A percentile compares a stretch with the other conserved stretches of the same genome.
phyloP scores from a whole-genome alignment of 495 filamentous ascomycete genomes.

The Aspergillus bridgeri region DNA sequence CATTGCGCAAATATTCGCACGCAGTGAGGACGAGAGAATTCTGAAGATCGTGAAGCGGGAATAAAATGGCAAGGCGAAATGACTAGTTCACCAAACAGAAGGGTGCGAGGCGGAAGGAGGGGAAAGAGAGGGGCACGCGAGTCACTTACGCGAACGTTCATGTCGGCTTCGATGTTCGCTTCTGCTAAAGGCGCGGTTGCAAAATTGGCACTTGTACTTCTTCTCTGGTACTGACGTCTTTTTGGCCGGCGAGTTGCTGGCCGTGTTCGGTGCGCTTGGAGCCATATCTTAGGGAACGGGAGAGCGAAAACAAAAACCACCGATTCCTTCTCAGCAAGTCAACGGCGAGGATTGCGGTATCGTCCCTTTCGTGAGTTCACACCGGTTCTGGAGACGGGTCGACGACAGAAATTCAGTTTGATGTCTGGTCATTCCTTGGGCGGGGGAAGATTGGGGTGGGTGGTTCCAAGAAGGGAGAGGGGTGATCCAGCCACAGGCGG shows the following conservation, averaged over 20 bases:
- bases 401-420: conserved; percentile 45
- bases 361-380: conserved; percentile 51
- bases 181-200: conserved; percentile 92
- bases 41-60: neutral
- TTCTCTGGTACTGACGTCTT: conserved; percentile 76
- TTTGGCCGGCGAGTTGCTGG: conserved; percentile 54
- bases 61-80: neutral
- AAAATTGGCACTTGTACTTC: conserved; percentile 99
- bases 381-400: conserved; percentile 49
- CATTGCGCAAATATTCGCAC: neutral
- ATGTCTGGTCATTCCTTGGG: conserved; percentile 51
- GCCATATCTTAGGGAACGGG: conserved; percentile 40
- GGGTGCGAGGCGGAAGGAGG: neutral
- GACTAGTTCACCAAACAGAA: neutral
- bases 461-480: conserved; percentile 25
- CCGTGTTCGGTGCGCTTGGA: conserved; percentile 60
- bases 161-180: conserved; percentile 97
- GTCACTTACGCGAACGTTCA: conserved; percentile 91
- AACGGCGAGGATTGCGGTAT: conserved; percentile 44
- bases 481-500: conserved; percentile 52
- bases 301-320: conserved; percentile 26
- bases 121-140: neutral
- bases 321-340: conserved; percentile 38
- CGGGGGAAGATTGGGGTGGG: conserved; percentile 33
- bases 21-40: neutral